phyloP scores from a whole-genome alignment of 495 filamentous ascomycete genomes.

The Podospora pseudoanserina region DNA sequence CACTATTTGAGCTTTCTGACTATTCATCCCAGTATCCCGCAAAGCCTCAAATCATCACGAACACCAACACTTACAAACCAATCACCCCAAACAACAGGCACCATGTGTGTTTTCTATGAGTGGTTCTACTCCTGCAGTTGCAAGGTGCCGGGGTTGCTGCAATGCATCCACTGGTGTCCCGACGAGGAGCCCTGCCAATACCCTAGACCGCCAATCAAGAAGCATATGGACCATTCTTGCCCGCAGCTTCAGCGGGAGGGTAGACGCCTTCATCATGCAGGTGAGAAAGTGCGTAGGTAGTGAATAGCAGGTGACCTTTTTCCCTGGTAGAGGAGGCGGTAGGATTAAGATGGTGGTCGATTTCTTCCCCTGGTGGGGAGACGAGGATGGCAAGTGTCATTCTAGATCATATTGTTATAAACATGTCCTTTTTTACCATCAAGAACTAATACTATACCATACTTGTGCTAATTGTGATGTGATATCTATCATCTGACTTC shows the following conservation, averaged over 20 bases:
- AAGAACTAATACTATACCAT: neutral
- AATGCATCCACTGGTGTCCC: neutral
- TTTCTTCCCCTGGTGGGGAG: neutral
- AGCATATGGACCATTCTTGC: neutral
- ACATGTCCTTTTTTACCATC: neutral
- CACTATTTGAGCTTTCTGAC: neutral
- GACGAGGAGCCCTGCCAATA: neutral
- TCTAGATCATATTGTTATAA: neutral
- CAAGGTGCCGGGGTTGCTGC: neutral
- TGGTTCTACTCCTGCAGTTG: neutral
- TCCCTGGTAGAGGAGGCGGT: neutral
- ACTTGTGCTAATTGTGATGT: neutral
- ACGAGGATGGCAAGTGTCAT: neutral
- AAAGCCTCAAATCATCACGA: neutral
- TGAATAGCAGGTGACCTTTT: neutral
- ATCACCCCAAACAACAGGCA: neutral
- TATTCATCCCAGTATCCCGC: too few species aligned
- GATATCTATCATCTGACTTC: neutral
- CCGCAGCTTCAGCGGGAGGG: neutral
- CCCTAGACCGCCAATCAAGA: neutral
- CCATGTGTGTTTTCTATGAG: neutral
- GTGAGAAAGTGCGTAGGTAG: neutral
- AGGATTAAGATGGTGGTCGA: neutral
- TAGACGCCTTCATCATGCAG: neutral
- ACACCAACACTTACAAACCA: neutral